Evolutionary conservation across 2,329 filamentous ascomycete genomes (phyloP).

Genomic region (Cordyceps farinosa): DNA sequence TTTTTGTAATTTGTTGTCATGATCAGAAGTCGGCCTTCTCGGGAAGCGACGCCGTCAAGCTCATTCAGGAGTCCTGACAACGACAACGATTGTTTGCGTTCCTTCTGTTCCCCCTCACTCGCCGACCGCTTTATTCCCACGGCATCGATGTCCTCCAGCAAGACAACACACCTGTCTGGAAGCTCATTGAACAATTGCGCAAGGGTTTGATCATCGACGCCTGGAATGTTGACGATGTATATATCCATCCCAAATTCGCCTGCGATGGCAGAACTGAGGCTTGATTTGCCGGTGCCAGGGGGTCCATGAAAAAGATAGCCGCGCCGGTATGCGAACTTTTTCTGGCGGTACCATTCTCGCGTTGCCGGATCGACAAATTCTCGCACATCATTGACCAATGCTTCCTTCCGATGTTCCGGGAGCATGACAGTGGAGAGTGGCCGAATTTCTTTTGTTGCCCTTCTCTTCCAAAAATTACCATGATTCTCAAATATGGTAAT

Average conservation of each 20-base stretch:
- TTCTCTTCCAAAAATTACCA: neutral
- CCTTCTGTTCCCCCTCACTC: neutral
- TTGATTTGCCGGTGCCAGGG: constrained; percentile 59
- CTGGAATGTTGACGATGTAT: constrained; percentile 48
- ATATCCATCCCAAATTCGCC: constrained; percentile 49
- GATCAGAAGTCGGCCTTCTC: constrained; percentile 64
- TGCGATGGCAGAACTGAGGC: constrained; percentile 49
- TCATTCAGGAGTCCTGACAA: constrained; percentile 65
- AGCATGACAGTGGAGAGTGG: constrained; percentile 1
- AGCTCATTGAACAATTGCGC: constrained; percentile 48
- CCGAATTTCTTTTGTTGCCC: constrained; percentile 1
- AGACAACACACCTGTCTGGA: constrained; percentile 49
- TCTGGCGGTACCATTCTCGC: constrained; percentile 6
- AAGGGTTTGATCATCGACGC: constrained; percentile 47
- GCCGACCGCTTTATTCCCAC: constrained; percentile 19
- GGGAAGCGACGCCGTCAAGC: constrained; percentile 64
- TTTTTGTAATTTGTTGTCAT: constrained; percentile 69
- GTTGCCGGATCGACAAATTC: constrained; percentile 6
- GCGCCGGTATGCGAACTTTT: constrained; percentile 32
- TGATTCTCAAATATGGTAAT: neutral
- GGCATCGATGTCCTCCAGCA: constrained; percentile 54
- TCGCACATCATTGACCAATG: constrained; percentile 1
- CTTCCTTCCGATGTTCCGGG: neutral
- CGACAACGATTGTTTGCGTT: constrained; percentile 24
- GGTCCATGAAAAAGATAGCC: constrained; percentile 65